phyloP scores from a whole-genome alignment of 495 filamentous ascomycete genomes.

The Amphirosellinia nigrospora region DNA sequence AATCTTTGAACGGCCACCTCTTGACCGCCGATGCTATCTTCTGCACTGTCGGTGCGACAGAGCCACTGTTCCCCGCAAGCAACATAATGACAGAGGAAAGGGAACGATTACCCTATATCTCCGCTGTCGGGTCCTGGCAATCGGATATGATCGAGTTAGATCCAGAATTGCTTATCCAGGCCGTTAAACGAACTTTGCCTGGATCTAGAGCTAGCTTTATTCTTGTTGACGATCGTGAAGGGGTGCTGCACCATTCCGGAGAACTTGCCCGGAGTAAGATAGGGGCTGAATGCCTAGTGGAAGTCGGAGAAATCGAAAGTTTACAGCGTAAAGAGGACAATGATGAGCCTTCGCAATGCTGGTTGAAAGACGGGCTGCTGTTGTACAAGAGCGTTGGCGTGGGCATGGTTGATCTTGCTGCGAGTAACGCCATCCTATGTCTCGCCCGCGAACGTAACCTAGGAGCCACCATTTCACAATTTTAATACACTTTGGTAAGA shows the following conservation, averaged over 20 bases:
- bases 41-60: conserved; percentile 48
- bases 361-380: conserved; percentile 73
- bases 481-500: conserved; percentile 44
- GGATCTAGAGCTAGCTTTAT: conserved; percentile 17
- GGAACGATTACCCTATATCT: conserved; percentile 67
- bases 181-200: conserved; percentile 50
- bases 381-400: conserved; percentile 72
- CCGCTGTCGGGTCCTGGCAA: conserved; percentile 74
- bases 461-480: conserved; percentile 67
- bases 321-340: conserved; percentile 47
- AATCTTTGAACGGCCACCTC: conserved; percentile 46
- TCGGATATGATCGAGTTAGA: conserved; percentile 78
- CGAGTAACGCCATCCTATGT: conserved; percentile 68
- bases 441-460: conserved; percentile 69
- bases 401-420: conserved; percentile 69
- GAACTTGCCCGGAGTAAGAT: conserved; percentile 75
- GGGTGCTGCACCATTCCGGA: conserved; percentile 67
- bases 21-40: conserved; percentile 70
- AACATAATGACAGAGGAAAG: conserved; percentile 65
- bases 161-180: conserved; percentile 69
- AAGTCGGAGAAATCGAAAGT: conserved; percentile 76
- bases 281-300: conserved; percentile 65
- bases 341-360: conserved; percentile 59
- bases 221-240: conserved; percentile 24
- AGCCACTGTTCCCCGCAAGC: conserved; percentile 44